Percentiles rank a stretch among this genome's conserved stretches.
Conservation (phyloP, 768 basidiomycete genomes). For the Hypsizygus marmoreus region DNA sequence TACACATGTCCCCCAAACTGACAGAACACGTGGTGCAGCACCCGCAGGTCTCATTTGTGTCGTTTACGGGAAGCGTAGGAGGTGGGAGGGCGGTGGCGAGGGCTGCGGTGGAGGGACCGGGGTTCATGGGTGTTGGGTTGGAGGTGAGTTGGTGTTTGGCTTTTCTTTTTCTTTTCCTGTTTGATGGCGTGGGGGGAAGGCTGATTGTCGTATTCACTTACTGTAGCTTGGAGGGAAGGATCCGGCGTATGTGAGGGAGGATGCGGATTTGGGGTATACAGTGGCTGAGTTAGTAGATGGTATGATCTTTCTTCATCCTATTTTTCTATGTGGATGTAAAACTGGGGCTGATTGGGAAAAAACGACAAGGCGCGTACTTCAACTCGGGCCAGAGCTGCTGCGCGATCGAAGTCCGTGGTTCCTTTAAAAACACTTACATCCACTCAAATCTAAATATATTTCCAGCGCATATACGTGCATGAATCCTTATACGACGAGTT, state of each 20-base stretch:
- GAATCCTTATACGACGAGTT: constrained; percentile 80
- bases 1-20: constrained; percentile 70
- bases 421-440: not conserved
- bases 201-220: constrained; percentile 5
- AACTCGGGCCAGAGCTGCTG: constrained; percentile 99
- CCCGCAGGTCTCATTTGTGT: constrained; percentile 73
- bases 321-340: not conserved
- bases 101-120: constrained; percentile 61
- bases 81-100: constrained; percentile 76
- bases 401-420: constrained; percentile 70
- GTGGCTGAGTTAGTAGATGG: constrained; percentile 90
- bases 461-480: constrained; percentile 91
- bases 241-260: constrained; percentile 90
- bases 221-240: constrained; percentile 93
- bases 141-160: constrained; percentile 53
- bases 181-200: not conserved
- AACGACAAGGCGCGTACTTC: constrained; percentile 76
- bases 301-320: constrained; percentile 36
- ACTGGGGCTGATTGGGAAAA: constrained; percentile 1
- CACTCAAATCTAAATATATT: not conserved
- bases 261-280: constrained; percentile 84
- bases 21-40: constrained; percentile 65
- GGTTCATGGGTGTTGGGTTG: constrained; percentile 86
- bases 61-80: constrained; percentile 85
- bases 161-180: not conserved